Percentiles rank a stretch among this genome's conserved stretches.
Evolutionary conservation across 108 stramenopile genomes (phyloP).

Genomic region (Nannochloropsis gaditana): DNA sequence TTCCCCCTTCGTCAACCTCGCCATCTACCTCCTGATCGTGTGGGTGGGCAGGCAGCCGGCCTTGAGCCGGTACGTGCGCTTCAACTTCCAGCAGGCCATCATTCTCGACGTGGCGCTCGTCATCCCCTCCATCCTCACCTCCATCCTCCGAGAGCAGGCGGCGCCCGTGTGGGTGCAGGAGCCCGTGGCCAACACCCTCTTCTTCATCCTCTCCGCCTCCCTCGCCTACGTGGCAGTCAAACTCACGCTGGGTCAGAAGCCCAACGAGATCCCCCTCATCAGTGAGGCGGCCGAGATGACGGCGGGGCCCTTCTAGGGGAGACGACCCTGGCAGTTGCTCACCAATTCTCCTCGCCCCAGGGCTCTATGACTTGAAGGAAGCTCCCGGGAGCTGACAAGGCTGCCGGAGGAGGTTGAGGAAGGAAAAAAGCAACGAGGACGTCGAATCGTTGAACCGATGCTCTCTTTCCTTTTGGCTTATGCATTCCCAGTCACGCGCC

Average conservation of each 20-base stretch:
- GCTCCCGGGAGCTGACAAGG: no score
- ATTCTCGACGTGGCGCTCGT: neutral
- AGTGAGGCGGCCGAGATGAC: neutral
- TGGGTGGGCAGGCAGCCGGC: neutral
- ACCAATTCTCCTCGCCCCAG: no score
- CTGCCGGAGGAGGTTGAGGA: no score
- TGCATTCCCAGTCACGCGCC: no score
- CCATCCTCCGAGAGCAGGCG: neutral
- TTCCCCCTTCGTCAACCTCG: neutral
- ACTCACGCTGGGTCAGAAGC: neutral
- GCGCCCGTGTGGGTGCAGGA: neutral
- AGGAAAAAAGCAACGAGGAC: no score
- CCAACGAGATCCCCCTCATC: neutral
- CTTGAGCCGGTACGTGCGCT: constrained; percentile 10
- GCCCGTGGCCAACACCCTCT: neutral
- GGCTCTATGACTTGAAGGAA: no score
- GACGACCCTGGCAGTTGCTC: neutral
- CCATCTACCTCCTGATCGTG: neutral
- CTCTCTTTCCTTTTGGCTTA: no score
- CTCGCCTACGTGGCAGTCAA: neutral
- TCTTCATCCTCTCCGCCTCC: neutral
- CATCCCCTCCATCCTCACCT: neutral
- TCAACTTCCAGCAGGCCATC: constrained; percentile 3
- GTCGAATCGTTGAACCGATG: no score
- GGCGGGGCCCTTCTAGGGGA: neutral